Evolutionary conservation across 2,329 filamentous ascomycete genomes (phyloP).

Genomic region (Aspergillus ochraceus): DNA sequence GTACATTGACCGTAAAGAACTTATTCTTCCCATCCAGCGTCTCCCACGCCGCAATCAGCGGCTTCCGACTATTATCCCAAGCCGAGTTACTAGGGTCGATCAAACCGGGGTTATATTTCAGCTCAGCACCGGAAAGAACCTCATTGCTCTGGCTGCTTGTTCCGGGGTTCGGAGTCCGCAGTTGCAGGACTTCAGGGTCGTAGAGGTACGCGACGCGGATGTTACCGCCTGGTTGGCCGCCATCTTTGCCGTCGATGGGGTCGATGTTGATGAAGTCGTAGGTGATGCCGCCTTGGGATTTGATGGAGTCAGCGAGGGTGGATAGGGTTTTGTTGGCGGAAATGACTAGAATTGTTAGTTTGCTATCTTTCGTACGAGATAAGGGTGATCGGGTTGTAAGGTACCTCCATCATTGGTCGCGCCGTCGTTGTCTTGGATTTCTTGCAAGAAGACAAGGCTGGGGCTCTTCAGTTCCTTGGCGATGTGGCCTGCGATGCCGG

Average conservation of each 20-base stretch:
- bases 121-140: slow-evolving; percentile 57
- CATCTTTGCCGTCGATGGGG: slow-evolving; percentile 62
- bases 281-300: slow-evolving; percentile 46
- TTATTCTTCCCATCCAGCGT: slow-evolving; percentile 54
- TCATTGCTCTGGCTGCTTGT: slow-evolving; percentile 55
- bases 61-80: slow-evolving; percentile 65
- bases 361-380: not conserved
- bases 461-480: slow-evolving; percentile 63
- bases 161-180: slow-evolving; percentile 62
- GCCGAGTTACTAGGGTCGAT: slow-evolving; percentile 63
- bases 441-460: slow-evolving; percentile 68
- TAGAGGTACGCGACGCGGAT: slow-evolving; percentile 72
- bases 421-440: slow-evolving; percentile 68
- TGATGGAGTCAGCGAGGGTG: slow-evolving; percentile 56
- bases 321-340: slow-evolving; percentile 60
- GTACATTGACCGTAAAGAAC: slow-evolving; percentile 73
- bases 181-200: slow-evolving; percentile 58
- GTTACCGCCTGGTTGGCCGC: slow-evolving; percentile 68
- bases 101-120: slow-evolving; percentile 68
- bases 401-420: slow-evolving; percentile 58
- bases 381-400: not conserved
- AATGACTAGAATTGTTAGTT: slow-evolving; percentile 34
- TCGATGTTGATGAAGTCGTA: slow-evolving; percentile 63
- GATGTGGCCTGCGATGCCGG: slow-evolving; percentile 64
- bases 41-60: slow-evolving; percentile 66